Evolutionary conservation across 768 basidiomycete species (phyloP), one percentile per base, ranked within the genome.

Genomic region (Coprinellus micaceus): DNA sequence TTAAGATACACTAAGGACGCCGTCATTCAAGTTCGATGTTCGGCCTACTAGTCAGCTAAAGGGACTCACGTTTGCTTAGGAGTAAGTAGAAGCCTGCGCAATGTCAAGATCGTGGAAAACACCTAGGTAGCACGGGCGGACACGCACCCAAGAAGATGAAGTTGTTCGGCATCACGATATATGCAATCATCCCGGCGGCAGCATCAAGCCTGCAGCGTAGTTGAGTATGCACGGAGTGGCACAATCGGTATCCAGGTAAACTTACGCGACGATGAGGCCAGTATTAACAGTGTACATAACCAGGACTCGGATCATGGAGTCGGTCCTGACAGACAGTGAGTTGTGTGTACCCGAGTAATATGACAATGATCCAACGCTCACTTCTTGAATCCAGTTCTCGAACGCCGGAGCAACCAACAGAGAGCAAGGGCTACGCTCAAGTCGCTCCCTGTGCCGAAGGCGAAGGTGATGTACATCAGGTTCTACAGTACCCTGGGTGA

Each of bases 241-340:
- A 25, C 21, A 45, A 7, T 22, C 13, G 19, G 9, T 2, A 11
- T 36, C 9, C 13, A 48, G 25, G 15, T 64, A 15, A 60, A 63
- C 82, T 66, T 68, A 77, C 70, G 70, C 71, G 30, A 73, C 69
- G 33, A 74, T 67, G 60, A 75, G 58, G 62, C 83, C 83, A 0
- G 83, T 85, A 58, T 83, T 82, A 52, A 84, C 71, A 2, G 77
- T 73, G 57, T 82, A 84, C 28, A 73, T 41, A 64, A 84, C 76
- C 3, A 86, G 72, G 0, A 70, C 63, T 12, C 70, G 73, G 51
- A 84, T 71, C 9, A 84, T 58, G 1, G 76, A 72, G 52, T 85
- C 78, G 19, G 82, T 83, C 56, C 83, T 83, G 55, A 30, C 7
- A 57, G 48, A 12, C 6, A 28, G 29, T 4, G 24, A 36, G 50